Evolutionary conservation across 1,284 basidiomycete genomes (phyloP), one percentile per base, ranked within the genome.

Genomic region (Sutorius eximius): DNA sequence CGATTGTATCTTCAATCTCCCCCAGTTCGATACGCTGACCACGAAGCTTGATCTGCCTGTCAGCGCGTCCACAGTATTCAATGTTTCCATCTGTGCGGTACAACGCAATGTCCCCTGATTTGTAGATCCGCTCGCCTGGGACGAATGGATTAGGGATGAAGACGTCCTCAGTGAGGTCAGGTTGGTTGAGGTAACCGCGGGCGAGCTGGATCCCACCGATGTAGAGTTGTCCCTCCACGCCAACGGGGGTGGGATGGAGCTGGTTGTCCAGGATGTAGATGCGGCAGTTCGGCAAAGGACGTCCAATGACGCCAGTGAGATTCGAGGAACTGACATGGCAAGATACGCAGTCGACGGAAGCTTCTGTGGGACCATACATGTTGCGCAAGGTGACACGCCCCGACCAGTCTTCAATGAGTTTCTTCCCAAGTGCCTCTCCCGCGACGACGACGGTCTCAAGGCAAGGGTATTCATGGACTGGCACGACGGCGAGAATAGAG

Each of bases 341-440:
- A n/a, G 64, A 69, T 2, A 63, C 59, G 36, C 68, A 70, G 42
- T 68, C 66, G 16, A 71, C 66, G 3, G 69, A 58, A 18, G 68
- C 66, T 51, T 72, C 70, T 0, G 71, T 72, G 3, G 71, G 71
- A n/a, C 71, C 71, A 48, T 73, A 72, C 60, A 70, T 68, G 55
- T 72, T 72, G 41, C 62, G 66, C 44, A 70, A 56, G 24, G 51
- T 60, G 47, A 71, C 65, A 11, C 47, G 59, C 43, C 57, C 57
- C 1, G 59, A 69, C 68, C 68, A 70, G 29, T 68, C 61, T 45
- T 65, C 59, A 20, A 71, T 64, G 9, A 65, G 54, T 36, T 68
- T 69, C 51, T 59, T 70, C 9, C 68, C 61, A 11, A 70, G 66
- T 8, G 63, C 59, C 51, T 70, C 68, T 13, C 68, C 68, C 2